Conservation (phyloP, 768 basidiomycete species). For the Russula vinacea region DNA sequence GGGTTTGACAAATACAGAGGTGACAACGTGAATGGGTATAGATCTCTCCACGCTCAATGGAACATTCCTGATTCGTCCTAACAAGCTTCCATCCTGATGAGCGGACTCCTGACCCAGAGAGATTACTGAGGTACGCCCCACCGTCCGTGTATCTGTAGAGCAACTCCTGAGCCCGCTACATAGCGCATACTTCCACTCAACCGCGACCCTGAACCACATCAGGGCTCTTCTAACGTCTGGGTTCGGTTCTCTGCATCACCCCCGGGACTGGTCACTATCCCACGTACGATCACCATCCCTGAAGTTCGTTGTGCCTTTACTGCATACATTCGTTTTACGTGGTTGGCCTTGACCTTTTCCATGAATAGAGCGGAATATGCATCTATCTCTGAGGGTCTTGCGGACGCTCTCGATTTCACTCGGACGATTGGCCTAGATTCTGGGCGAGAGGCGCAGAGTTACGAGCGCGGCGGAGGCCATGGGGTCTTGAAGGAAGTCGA, state of each 20-base stretch:
- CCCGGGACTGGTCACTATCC: conserved; percentile 74
- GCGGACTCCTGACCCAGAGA: conserved; percentile 53
- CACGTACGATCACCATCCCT: conserved; percentile 86
- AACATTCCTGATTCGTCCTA: background rate
- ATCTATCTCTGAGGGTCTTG: conserved; percentile 74
- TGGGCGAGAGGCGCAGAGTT: conserved; percentile 43
- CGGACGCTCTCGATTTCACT: conserved; percentile 92
- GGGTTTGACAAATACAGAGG: conserved; percentile 53
- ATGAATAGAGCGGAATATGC: conserved; percentile 71
- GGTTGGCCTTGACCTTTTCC: background rate
- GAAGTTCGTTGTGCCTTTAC: conserved; percentile 43
- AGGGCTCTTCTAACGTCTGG: conserved; percentile 86
- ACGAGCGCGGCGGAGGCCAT: conserved; percentile 68
- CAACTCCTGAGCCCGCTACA: background rate
- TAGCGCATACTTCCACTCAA: conserved; percentile 95
- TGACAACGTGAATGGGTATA: conserved; percentile 92
- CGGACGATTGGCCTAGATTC: conserved; percentile 78
- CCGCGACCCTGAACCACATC: conserved; percentile 89
- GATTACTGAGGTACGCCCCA: conserved; percentile 58
- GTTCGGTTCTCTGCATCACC: conserved; percentile 90
- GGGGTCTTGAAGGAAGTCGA: conserved; percentile 84
- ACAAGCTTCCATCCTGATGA: conserved; percentile 53
- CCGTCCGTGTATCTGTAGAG: background rate
- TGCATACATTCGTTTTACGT: background rate
- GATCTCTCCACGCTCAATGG: background rate